Evolutionary conservation across 164 flowering plant species (phyloP).

Genomic region (Cinnamomum micranthum): DNA sequence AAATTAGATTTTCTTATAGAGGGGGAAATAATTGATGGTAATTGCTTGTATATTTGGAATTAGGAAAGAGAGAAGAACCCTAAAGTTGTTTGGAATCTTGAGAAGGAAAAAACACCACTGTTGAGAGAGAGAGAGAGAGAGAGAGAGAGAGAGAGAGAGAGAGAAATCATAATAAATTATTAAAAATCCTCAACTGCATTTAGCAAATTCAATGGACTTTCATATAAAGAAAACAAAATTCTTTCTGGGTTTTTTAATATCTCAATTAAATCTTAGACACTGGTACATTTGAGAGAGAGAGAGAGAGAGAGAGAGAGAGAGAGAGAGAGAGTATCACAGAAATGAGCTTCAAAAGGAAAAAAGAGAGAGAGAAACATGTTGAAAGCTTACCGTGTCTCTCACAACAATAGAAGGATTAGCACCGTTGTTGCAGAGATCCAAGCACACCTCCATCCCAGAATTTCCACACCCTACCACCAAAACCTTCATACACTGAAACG

Average conservation of each 20-base stretch:
- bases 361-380: background rate
- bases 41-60: background rate
- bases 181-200: background rate
- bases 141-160: background rate
- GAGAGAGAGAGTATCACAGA: background rate
- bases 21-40: slow-evolving; percentile 2
- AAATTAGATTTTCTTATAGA: background rate
- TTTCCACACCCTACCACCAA: slow-evolving; percentile 94
- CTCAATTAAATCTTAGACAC: no score
- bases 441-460: slow-evolving; percentile 95
- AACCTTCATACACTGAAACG: slow-evolving; percentile 51
- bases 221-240: background rate
- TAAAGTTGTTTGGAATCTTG: no score
- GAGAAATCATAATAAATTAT: background rate
- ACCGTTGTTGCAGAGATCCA: slow-evolving; percentile 76
- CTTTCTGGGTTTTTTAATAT: background rate
- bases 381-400: slow-evolving; percentile 61
- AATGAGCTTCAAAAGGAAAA: background rate
- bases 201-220: background rate
- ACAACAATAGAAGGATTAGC: slow-evolving; percentile 79
- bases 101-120: no score
- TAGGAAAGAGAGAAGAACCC: background rate
- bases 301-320: no score
- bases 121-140: no score
- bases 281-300: background rate